A percentile compares a stretch with the other conserved stretches of the same genome.
These are phyloP conservation scores for Annulohypoxylon nitens DNA, from an alignment of 495 filamentous ascomycete genomes.

Conservation along the genomic window DNA sequence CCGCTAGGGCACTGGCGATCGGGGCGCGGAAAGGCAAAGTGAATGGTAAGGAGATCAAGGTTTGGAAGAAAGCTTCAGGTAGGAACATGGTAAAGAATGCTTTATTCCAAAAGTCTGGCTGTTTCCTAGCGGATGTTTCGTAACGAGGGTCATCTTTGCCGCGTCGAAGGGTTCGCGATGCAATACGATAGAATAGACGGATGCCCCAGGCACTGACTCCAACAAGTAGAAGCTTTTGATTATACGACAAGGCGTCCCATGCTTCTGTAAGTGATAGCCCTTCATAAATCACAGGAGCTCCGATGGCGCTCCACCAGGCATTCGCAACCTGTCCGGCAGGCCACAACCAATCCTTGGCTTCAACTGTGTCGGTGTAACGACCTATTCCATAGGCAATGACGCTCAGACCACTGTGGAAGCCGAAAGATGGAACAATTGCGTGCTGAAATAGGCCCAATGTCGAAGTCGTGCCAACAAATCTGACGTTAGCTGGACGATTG, in stretches of 20 bases:
- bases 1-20: slow-evolving; percentile 42
- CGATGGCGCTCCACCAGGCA: slow-evolving; percentile 70
- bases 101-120: slow-evolving; percentile 67
- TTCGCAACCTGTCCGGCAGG: slow-evolving; percentile 66
- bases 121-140: slow-evolving; percentile 59
- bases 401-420: slow-evolving; percentile 34
- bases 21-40: slow-evolving; percentile 64
- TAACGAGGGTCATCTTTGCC: slow-evolving; percentile 69
- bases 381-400: slow-evolving; percentile 63
- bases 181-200: slow-evolving; percentile 66
- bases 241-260: slow-evolving; percentile 60
- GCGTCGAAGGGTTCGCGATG: slow-evolving; percentile 57
- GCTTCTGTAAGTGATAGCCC: slow-evolving; percentile 58
- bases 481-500: neutral
- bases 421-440: slow-evolving; percentile 39
- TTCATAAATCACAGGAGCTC: slow-evolving; percentile 57
- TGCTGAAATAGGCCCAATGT: slow-evolving; percentile 39
- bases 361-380: slow-evolving; percentile 62
- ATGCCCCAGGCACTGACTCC: slow-evolving; percentile 68
- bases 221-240: slow-evolving; percentile 64
- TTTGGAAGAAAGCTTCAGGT: slow-evolving; percentile 66
- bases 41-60: slow-evolving; percentile 67
- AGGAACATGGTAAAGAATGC: slow-evolving; percentile 64
- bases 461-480: slow-evolving; percentile 30
- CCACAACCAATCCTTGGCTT: slow-evolving; percentile 71